phyloP scores from a whole-genome alignment of 164 flowering plant species.

The Berberis thunbergii region DNA sequence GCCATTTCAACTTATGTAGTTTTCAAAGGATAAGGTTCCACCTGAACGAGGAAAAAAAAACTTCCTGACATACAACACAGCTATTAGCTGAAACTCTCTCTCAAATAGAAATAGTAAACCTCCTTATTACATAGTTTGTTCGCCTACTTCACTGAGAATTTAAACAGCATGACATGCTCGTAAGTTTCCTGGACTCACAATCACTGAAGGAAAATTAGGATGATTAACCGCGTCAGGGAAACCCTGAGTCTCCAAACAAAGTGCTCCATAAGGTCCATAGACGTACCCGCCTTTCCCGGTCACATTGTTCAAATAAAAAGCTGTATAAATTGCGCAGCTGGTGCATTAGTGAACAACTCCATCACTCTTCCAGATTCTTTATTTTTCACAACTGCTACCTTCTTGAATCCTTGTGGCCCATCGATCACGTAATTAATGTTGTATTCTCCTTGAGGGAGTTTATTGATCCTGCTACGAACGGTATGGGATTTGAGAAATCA shows the following conservation, averaged over 20 bases:
- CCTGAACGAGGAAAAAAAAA: too few relatives aligned
- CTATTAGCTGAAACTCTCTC: too few relatives aligned
- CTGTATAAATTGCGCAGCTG: constrained; percentile 36
- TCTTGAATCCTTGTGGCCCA: not conserved
- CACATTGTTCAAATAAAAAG: constrained; percentile 28
- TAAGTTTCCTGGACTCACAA: constrained; percentile 52
- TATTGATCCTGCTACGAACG: too few relatives aligned
- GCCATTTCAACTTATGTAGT: too few relatives aligned
- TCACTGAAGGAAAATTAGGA: constrained; percentile 74
- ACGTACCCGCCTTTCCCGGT: constrained; percentile 55
- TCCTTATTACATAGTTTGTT: not conserved
- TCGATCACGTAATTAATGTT: constrained; percentile 4
- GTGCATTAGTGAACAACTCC: too few relatives aligned
- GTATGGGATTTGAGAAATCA: too few relatives aligned
- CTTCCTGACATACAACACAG: too few relatives aligned
- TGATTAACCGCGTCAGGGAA: constrained; percentile 84
- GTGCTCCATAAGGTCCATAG: constrained; percentile 34
- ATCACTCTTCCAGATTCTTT: too few relatives aligned
- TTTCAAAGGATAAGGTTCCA: too few relatives aligned
- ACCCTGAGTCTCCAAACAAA: constrained; percentile 75
- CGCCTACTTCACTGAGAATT: constrained; percentile 24
- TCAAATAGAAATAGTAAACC: not conserved
- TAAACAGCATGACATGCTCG: constrained; percentile 44
- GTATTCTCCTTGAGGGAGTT: too few relatives aligned
- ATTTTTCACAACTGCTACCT: too few relatives aligned